phyloP scores from a whole-genome alignment of 768 basidiomycete genomes.

The Lactifluus echinatus region DNA sequence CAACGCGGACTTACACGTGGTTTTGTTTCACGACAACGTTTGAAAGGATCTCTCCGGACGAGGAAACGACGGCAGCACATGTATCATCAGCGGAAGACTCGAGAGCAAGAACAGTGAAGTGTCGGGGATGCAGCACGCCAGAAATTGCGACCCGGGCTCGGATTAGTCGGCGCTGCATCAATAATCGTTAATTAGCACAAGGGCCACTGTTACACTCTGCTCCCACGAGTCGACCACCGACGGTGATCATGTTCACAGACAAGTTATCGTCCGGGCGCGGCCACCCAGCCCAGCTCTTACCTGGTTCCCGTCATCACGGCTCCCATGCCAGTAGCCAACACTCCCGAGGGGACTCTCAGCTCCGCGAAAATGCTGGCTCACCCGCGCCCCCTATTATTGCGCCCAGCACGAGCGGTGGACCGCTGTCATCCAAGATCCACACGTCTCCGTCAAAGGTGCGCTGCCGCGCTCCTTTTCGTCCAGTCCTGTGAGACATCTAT shows the following conservation, averaged over 20 bases:
- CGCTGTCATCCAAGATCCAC: conserved; percentile 29
- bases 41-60: conserved; percentile 58
- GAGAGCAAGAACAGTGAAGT: conserved; percentile 62
- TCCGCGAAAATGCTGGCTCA: conserved; percentile 22
- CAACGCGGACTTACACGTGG: conserved; percentile 36
- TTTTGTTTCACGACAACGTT: conserved; percentile 86
- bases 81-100: conserved; percentile 94
- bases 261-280: conserved; percentile 22
- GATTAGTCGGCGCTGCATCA: too few relatives aligned
- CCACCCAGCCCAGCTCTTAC: conserved; percentile 18
- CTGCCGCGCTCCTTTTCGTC: not conserved
- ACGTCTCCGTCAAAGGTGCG: conserved; percentile 14
- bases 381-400: conserved; percentile 23
- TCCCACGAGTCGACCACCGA: not conserved
- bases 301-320: conserved; percentile 10
- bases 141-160: too few relatives aligned
- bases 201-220: too few relatives aligned
- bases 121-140: too few relatives aligned
- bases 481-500: not conserved
- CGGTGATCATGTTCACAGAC: conserved; percentile 22
- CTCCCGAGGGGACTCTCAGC: conserved; percentile 20
- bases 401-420: conserved; percentile 14
- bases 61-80: conserved; percentile 79
- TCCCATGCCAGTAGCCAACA: conserved; percentile 21
- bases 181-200: too few relatives aligned